Base-by-base conservation (phyloP, 2,329 filamentous ascomycete genomes). In the Aureobasidium sp. region DNA sequence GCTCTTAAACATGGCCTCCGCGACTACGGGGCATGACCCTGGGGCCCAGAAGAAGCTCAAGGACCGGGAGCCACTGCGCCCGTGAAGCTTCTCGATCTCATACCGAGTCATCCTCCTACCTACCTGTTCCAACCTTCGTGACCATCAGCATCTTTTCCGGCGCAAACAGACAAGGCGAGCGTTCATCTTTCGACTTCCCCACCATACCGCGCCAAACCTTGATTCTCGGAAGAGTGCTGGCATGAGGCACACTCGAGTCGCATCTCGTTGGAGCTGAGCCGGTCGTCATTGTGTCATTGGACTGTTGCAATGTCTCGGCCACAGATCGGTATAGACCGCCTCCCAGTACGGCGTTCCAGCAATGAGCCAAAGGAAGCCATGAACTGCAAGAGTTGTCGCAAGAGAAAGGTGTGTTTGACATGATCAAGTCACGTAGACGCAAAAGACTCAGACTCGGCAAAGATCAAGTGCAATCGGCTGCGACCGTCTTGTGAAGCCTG, bases 361-460 rank as follows among this genome's bases (percentile, higher is more conserved):
- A 87, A 84, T 69, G 89, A 94, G 73, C 89, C 89, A 44, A 86
- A 89, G 70, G 91, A 95, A 79, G 89, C 89, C 37, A 96, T 96
- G 91, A 96, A 96, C 75, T 96, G 91, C 84, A 95, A 96, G 76
- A 94, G 90, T 62, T 96, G 91, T 79, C 85, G 91, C 68, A 95
- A 95, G 77, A 83, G 91, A 78, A 96, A 96, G 87, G 90, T 93
- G 75, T 52, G 78, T 60, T 8, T n/a, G 41, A 8, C 15, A 20
- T 57, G 47, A 53, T 63, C 17, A 55, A 27, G 34, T 37, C 22
- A 44, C 45, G 27, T 48, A 47, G 25, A 20, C 22, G 31, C 41
- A 17, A 22, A 25, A 58, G 45, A 61, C 66, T 64, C 52, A 61
- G 51, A 44, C 22, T 41, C n/a, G 61, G 17, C 65, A 11, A 48